Conservation (phyloP, 163 green algal species). For the Chlorella variabilis region DNA sequence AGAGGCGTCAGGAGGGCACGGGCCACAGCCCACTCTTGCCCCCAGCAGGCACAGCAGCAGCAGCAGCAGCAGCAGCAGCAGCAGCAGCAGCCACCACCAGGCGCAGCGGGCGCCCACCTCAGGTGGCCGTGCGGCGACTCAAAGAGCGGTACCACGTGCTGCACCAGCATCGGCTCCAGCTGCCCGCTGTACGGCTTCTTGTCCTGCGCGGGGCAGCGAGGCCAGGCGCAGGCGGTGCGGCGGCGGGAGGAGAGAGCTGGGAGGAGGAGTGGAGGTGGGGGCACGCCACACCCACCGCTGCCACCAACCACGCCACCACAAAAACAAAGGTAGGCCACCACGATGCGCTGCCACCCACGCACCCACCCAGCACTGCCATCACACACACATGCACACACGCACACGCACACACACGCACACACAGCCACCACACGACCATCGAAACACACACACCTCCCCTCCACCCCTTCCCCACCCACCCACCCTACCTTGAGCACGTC, state of each 20-base stretch:
- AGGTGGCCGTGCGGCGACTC: conserved; percentile 82
- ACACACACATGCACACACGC: not conserved
- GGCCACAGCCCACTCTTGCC: too few species aligned
- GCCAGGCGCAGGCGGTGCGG: too few species aligned
- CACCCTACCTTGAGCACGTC: conserved; percentile 71
- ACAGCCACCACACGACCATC: not conserved
- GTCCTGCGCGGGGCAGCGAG: not conserved
- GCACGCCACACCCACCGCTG: conserved; percentile 41
- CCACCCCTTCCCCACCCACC: not conserved
- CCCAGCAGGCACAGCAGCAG: too few species aligned
- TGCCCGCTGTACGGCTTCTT: conserved; percentile 77
- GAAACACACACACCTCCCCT: not conserved
- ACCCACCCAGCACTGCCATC: not conserved
- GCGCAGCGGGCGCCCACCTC: conserved; percentile 41
- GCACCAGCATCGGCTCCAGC: conserved; percentile 87
- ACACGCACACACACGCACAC: not conserved
- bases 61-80: not conserved
- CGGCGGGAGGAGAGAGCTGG: too few species aligned
- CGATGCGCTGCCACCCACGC: not conserved
- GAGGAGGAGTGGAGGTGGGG: not conserved
- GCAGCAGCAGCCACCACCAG: too few species aligned
- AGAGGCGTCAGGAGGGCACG: too few species aligned
- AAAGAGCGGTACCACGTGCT: conserved; percentile 90
- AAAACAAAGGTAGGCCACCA: not conserved
- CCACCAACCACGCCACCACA: too few species aligned